These are phyloP conservation scores for Kregervanrija pseudodelftensis DNA, from an alignment of 805 yeast genomes.

Conservation along the genomic window DNA sequence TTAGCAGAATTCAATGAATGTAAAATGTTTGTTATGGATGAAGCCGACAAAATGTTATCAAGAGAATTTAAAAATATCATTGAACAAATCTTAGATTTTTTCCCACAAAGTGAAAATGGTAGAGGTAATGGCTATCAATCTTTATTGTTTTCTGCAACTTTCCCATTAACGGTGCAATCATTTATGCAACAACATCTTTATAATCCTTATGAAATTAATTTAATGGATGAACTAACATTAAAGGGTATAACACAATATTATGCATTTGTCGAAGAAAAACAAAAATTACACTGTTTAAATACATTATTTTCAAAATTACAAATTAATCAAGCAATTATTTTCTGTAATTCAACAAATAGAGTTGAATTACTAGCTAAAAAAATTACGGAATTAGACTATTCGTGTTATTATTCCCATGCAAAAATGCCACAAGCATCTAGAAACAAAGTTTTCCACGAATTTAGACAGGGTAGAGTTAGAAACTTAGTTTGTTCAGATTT, in stretches of 20 bases:
- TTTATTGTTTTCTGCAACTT: conserved; percentile 87
- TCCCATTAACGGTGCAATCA: conserved; percentile 87
- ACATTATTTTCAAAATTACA: conserved; percentile 90
- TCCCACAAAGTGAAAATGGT: conserved; percentile 46
- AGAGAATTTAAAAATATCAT: conserved; percentile 84
- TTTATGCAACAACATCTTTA: conserved; percentile 87
- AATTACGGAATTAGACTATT: conserved; percentile 92
- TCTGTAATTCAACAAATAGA: conserved; percentile 94
- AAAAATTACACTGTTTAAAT: conserved; percentile 92
- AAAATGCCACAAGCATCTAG: conserved; percentile 96
- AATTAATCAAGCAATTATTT: conserved; percentile 93
- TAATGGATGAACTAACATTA: conserved; percentile 95
- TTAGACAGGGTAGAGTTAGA: conserved; percentile 96
- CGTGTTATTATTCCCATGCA: conserved; percentile 96
- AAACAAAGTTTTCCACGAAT: conserved; percentile 97
- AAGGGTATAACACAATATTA: conserved; percentile 96
- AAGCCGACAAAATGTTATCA: conserved; percentile 94
- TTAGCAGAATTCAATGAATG: conserved; percentile 84
- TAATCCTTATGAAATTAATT: conserved; percentile 90
- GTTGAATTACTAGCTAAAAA: conserved; percentile 94
- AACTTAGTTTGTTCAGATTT: conserved; percentile 95
- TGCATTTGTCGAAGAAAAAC: conserved; percentile 96
- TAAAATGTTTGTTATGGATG: conserved; percentile 92
- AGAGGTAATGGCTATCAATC: conserved; percentile 59
- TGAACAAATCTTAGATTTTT: conserved; percentile 74